Percentiles rank a stretch among this genome's conserved stretches.
These are phyloP conservation scores for Millerozyma acaciae DNA, from an alignment of 805 yeast species.

Conservation along the genomic window DNA sequence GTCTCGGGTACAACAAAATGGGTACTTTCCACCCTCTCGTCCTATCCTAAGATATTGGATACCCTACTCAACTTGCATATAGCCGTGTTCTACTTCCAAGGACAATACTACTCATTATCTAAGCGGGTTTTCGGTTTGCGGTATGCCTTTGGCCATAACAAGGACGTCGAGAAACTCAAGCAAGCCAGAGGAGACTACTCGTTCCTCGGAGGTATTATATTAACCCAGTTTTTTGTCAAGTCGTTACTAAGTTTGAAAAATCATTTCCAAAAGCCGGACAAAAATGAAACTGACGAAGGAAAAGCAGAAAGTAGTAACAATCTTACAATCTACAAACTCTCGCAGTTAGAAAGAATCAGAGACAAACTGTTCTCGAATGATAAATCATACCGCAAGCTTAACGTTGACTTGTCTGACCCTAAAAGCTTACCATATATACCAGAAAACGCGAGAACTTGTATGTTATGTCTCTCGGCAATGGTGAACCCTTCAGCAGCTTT, in stretches of 20 bases:
- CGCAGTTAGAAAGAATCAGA: conserved; percentile 5
- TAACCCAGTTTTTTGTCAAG: conserved; percentile 51
- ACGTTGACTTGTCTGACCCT: conserved; percentile 55
- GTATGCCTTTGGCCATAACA: conserved; percentile 68
- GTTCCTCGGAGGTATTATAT: conserved; percentile 60
- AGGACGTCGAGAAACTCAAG: conserved; percentile 37
- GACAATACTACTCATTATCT: conserved; percentile 73
- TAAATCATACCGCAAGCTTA: conserved; percentile 11
- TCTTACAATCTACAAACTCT: conserved; percentile 1
- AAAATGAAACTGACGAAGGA: conserved; percentile 9
- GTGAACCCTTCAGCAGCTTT: conserved; percentile 76
- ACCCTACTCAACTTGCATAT: conserved; percentile 64
- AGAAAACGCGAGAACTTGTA: conserved; percentile 67
- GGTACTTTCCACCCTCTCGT: conserved; percentile 22
- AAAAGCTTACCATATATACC: conserved; percentile 63
- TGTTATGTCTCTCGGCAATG: conserved; percentile 81
- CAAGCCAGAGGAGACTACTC: conserved; percentile 63
- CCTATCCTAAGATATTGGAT: conserved; percentile 48
- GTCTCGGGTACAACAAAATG: conserved; percentile 9
- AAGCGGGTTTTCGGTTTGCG: conserved; percentile 78
- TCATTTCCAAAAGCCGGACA: conserved; percentile 13
- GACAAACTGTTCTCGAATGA: not conserved
- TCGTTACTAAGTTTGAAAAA: conserved; percentile 29
- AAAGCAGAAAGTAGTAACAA: conserved; percentile 9
- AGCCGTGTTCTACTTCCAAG: conserved; percentile 78